Evolutionary conservation across 2,329 filamentous ascomycete species (phyloP).

Genomic region (Aquanectria penicillioides): DNA sequence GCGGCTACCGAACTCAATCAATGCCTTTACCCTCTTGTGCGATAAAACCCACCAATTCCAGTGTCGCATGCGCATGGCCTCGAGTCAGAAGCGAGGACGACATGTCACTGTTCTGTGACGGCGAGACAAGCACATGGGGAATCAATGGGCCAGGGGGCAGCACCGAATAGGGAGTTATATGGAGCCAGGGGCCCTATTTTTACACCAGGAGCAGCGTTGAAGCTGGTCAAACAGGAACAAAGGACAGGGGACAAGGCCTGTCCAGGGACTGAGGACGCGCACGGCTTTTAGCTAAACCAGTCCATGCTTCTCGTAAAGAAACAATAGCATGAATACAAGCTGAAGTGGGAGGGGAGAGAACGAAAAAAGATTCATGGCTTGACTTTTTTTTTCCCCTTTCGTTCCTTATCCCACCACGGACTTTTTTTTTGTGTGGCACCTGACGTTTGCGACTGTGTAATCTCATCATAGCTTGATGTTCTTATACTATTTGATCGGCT

Average conservation of each 20-base stretch:
- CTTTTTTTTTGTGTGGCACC: neutral
- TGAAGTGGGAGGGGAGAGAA: neutral
- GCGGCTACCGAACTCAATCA: neutral
- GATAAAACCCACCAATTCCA: neutral
- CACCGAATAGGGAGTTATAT: neutral
- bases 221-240: neutral
- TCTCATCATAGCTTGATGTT: too few relatives aligned
- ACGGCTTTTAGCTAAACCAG: neutral
- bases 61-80: neutral
- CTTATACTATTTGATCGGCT: neutral
- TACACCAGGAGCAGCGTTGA: neutral
- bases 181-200: constrained; percentile 8
- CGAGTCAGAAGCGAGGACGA: too few relatives aligned
- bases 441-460: constrained; percentile 3
- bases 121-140: neutral
- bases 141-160: neutral
- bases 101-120: neutral
- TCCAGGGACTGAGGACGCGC: constrained; percentile 3
- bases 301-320: neutral
- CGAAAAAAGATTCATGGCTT: neutral
- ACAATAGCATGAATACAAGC: neutral
- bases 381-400: neutral
- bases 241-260: neutral
- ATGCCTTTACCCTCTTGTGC: too few relatives aligned
- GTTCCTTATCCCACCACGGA: neutral